Evolutionary conservation across 164 flowering plant genomes (phyloP).

Genomic region (Kalanchoe fedtschenkoi): DNA sequence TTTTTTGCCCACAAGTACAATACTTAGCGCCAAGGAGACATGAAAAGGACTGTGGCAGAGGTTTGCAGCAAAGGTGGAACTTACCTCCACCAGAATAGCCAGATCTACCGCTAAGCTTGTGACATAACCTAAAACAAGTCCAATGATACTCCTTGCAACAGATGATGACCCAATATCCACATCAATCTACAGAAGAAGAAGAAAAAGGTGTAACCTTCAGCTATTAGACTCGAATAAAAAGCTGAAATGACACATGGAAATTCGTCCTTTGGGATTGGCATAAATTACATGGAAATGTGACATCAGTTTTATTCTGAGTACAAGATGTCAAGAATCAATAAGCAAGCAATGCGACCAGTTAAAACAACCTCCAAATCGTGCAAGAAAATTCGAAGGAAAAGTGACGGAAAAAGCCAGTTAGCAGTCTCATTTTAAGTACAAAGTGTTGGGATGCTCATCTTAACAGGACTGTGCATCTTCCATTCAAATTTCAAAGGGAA

Average conservation of each 20-base stretch:
- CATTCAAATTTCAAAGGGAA: no score
- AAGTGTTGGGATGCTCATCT: background rate
- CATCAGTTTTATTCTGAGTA: no score
- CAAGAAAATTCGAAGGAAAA: no score
- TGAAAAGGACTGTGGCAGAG: background rate
- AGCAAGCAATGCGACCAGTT: no score
- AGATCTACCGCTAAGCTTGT: constrained; percentile 95
- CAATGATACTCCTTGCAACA: constrained; percentile 79
- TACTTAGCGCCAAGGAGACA: background rate
- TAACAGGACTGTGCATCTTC: no score
- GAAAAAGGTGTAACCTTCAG: background rate
- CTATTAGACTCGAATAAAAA: background rate
- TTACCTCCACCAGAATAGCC: constrained; percentile 82
- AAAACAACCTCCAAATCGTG: no score
- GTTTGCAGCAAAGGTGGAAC: constrained; percentile 11
- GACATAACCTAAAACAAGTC: constrained; percentile 90
- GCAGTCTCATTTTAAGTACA: background rate
- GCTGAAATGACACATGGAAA: background rate
- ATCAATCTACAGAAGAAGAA: constrained; percentile 55
- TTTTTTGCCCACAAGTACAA: background rate
- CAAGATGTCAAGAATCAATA: no score
- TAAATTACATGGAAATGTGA: background rate
- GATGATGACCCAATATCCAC: constrained; percentile 98
- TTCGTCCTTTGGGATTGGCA: background rate
- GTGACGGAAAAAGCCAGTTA: background rate